Conservation (phyloP, 208 protist genomes). For the Trypanosoma theileri region DNA sequence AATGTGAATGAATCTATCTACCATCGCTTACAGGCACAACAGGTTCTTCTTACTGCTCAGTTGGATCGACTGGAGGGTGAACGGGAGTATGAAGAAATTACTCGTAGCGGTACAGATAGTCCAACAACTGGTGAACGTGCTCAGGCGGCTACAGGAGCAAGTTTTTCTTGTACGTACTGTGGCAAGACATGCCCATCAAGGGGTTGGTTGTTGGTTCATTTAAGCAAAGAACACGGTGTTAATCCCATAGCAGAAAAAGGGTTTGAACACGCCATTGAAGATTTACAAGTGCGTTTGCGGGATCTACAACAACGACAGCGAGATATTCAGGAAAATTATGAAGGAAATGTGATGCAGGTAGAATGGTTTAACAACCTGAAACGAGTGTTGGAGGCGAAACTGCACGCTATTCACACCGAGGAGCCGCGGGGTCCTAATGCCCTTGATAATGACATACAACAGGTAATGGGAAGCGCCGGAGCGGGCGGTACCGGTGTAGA, state of each 20-base stretch:
- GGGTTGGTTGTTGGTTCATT: slow-evolving; percentile 29
- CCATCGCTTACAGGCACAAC: slow-evolving; percentile 75
- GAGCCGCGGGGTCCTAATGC: slow-evolving; percentile 17
- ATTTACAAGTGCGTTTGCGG: slow-evolving; percentile 60
- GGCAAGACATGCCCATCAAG: slow-evolving; percentile 14
- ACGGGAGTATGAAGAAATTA: slow-evolving; percentile 34
- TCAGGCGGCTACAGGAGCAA: not conserved
- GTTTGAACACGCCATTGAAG: slow-evolving; percentile 27
- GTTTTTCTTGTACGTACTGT: slow-evolving; percentile 28
- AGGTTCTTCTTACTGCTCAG: slow-evolving; percentile 49
- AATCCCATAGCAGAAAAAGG: slow-evolving; percentile 18
- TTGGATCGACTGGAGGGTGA: slow-evolving; percentile 60
- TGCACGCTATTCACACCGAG: slow-evolving; percentile 36
- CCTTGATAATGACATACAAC: slow-evolving; percentile 56
- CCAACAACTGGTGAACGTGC: slow-evolving; percentile 8
- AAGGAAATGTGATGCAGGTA: slow-evolving; percentile 79
- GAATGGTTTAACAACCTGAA: slow-evolving; percentile 71
- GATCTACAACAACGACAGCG: slow-evolving; percentile 74
- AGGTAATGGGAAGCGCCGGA: slow-evolving; percentile 42
- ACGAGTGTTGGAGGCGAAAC: slow-evolving; percentile 61
- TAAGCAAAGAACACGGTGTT: slow-evolving; percentile 30
- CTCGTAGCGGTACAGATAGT: slow-evolving; percentile 1
- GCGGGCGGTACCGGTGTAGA: slow-evolving; percentile 44
- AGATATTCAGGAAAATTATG: slow-evolving; percentile 84
- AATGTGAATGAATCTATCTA: slow-evolving; percentile 81